These are phyloP conservation scores for Penicillium arizonense DNA, from an alignment of 495 filamentous ascomycete genomes.

Conservation along the genomic window DNA sequence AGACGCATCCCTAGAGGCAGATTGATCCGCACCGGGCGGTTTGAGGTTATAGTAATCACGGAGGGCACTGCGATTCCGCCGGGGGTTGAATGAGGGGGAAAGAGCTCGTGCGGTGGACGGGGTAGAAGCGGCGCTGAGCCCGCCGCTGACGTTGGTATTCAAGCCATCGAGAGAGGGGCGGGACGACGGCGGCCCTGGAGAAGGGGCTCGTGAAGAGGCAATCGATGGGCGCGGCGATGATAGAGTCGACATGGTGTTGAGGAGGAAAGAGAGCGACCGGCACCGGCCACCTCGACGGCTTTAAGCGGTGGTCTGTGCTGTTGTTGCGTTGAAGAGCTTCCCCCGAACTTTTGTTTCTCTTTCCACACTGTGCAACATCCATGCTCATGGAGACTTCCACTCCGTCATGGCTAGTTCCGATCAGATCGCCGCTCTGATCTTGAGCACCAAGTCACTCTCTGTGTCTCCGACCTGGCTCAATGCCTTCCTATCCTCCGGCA, in stretches of 20 bases:
- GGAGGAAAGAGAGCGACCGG: slow-evolving; percentile 2
- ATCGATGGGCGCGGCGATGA: slow-evolving; percentile 70
- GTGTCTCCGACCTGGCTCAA: slow-evolving; percentile 45
- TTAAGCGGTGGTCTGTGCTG: slow-evolving; percentile 35
- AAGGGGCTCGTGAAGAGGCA: slow-evolving; percentile 61
- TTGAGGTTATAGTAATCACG: slow-evolving; percentile 93
- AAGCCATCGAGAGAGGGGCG: slow-evolving; percentile 65
- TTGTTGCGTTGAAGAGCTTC: slow-evolving; percentile 5
- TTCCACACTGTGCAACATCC: not conserved
- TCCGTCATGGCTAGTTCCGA: slow-evolving; percentile 35
- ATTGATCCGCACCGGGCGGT: slow-evolving; percentile 38
- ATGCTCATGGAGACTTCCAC: not conserved
- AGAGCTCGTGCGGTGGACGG: slow-evolving; percentile 46
- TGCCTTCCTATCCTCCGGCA: slow-evolving; percentile 34
- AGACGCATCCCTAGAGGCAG: slow-evolving; percentile 10
- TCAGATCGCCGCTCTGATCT: slow-evolving; percentile 45
- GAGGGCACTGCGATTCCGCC: slow-evolving; percentile 76
- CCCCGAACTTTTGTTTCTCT: slow-evolving; percentile 3
- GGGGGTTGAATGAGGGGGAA: slow-evolving; percentile 43
- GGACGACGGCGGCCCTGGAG: slow-evolving; percentile 64
- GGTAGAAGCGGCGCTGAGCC: slow-evolving; percentile 52
- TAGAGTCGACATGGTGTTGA: slow-evolving; percentile 66
- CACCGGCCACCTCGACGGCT: slow-evolving; percentile 13
- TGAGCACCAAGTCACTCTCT: slow-evolving; percentile 39
- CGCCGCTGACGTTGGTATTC: slow-evolving; percentile 42